Base-by-base conservation (phyloP, 345 rosid genomes). In the Eucalyptus sp. region DNA sequence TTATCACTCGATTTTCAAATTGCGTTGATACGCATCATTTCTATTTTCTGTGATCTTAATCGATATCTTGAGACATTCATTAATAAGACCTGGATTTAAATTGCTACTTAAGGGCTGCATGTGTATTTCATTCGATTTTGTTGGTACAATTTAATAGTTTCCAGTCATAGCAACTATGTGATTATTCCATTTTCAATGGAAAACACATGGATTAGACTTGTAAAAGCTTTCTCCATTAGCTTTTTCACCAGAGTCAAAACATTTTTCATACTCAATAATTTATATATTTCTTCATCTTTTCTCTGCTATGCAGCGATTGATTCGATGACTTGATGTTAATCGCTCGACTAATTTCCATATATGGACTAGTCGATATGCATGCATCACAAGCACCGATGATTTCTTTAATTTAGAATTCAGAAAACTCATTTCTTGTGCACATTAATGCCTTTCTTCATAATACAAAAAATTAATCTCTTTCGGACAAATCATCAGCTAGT, bases 301-400 rank as follows among this genome's bases (percentile, higher is more conserved):
- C 15, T 20, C 24, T 1, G 3, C 2, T 13, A 0, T 20, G 48
- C 7, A 41, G 27, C 8, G 2, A 41, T 41, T 10, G 29, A 22
- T 41, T 41, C 5, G 83, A 22, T 11, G 44, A 10, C 46, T 41
- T 37, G 83, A 20, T 41, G 27, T 22, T 76, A 20, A 76, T 5
- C 29, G 4, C 83, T 20, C 5, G 5, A 20, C 27, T 37, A 76
- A 37, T 76, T 14, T 76, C 13, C 83, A 76, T 20, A 10, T 13
- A 3, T 18, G 46, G 46, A 37, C 81, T 10, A 37, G 46, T 71
- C 27, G 2, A 18, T 71, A 33, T 18, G 46, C 2, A 1, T 3
- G 12, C 46, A 18, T 37, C 5, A 71, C 27, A 10, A 37, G 13
- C 18, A 18, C 46, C 8, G 3, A 71, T 1, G 27, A 37, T 71